Base-by-base conservation (phyloP, 1,284 basidiomycete genomes). In the Vanrija sp. region DNA sequence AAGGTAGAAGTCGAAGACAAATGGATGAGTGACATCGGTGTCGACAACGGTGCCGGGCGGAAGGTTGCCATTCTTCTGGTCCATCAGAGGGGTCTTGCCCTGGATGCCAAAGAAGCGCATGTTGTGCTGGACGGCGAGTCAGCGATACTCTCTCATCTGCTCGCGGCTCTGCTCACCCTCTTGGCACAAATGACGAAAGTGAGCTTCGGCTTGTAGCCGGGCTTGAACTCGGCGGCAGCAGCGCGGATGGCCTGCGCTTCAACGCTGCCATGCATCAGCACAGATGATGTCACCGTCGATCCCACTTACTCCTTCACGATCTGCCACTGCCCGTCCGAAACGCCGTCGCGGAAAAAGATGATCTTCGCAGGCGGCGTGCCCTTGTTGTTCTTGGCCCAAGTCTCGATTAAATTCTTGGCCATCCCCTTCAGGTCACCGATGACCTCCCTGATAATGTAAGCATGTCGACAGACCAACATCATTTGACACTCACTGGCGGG, bases 291-390 rank as follows among this genome's bases (percentile, higher is more conserved):
- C 28, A 28, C 69, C 64, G 21, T 23, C 21, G 21, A 23, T 7
- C 9, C 14, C 14, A 65, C 69, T 65, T 46, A 71, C 57, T 78
- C 64, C 10, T 78, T 74, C 50, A 78, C 78, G 12, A 73, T 65
- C 15, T 70, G 65, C 57, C 75, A 79, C 62, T 80, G 79, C 0
- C 79, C 80, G 54, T 81, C 79, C 14, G 73, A 75, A 0, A 80
- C 78, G 49, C 79, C 80, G 57, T 80, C 79, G 46, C 79, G 75
- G 71, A 78, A 78, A 64, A 79, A 73, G 51, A 78, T 58, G 46
- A 80, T 73, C 46, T 68, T 73, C 14, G 67, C 55, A 0, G 78
- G 75, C 0, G 77, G 73, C 16, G 73, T 63, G n/a, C 57, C 57
- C 45, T 68, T 72, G 51, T 63, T 68, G 54, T 72, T 72, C 12